Conservation (phyloP, 495 filamentous ascomycete species). For the Pyronema domesticum region DNA sequence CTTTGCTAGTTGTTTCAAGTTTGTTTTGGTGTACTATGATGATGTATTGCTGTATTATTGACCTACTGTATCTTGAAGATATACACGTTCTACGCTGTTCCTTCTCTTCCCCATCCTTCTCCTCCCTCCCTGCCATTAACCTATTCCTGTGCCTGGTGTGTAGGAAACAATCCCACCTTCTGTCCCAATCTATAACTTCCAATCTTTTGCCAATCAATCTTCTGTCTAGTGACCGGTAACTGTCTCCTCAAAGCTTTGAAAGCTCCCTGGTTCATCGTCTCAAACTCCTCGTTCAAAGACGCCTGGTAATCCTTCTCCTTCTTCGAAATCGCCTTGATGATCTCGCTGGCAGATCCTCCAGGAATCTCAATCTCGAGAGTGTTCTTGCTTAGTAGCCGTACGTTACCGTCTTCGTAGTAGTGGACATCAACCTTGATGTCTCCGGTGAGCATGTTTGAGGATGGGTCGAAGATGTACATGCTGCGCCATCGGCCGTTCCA, state of each 20-base stretch:
- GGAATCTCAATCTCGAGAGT: constrained; percentile 37
- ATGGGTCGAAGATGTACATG: constrained; percentile 57
- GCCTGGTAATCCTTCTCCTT: constrained; percentile 89
- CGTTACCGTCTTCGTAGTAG: constrained; percentile 99
- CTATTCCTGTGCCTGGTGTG: neutral
- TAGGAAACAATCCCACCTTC: constrained; percentile 32
- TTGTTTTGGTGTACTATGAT: too few relatives aligned
- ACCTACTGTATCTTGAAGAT: too few relatives aligned
- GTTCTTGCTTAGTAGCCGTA: constrained; percentile 74
- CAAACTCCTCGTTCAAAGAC: constrained; percentile 81
- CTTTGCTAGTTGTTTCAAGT: too few relatives aligned
- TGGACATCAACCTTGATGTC: constrained; percentile 75
- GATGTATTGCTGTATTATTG: too few relatives aligned
- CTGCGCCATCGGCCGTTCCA: constrained; percentile 98
- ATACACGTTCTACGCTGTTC: too few relatives aligned
- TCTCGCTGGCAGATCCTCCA: constrained; percentile 43
- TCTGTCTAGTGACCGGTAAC: constrained; percentile 89
- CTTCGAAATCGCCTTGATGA: constrained; percentile 55
- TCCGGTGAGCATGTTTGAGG: constrained; percentile 43
- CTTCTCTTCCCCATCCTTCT: too few relatives aligned
- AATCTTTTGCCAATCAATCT: constrained; percentile 99
- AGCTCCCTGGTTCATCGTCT: constrained; percentile 68
- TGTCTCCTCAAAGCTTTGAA: constrained; percentile 90
- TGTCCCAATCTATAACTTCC: constrained; percentile 75
- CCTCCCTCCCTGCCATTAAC: too few relatives aligned